A percentile compares a stretch with the other conserved stretches of the same genome.
Conservation (phyloP, 129 eudicot genomes). For the Scalesia atractyloides region DNA sequence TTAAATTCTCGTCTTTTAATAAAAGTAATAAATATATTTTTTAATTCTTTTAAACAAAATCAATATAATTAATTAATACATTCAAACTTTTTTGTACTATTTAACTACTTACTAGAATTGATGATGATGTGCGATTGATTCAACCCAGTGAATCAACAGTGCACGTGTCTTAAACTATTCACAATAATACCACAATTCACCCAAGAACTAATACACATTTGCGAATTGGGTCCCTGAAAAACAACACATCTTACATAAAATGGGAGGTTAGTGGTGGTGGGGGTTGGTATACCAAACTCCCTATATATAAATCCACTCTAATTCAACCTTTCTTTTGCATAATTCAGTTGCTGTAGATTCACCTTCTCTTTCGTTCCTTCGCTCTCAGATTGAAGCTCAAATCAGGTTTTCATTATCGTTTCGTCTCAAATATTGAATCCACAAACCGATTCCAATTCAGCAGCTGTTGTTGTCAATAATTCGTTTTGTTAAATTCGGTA, state of each 20-base stretch:
- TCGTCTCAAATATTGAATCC: neutral
- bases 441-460: neutral
- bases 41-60: too few species aligned
- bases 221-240: neutral
- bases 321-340: neutral
- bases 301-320: slow-evolving; percentile 19
- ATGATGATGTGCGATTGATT: too few species aligned
- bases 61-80: too few species aligned
- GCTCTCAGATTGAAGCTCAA: neutral
- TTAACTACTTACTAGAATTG: too few species aligned
- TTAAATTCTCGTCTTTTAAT: too few species aligned
- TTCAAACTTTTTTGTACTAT: too few species aligned
- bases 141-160: too few species aligned
- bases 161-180: too few species aligned
- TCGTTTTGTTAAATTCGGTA: neutral
- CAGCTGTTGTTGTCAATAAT: neutral
- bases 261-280: slow-evolving; percentile 22
- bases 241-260: neutral
- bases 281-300: slow-evolving; percentile 27
- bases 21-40: too few species aligned
- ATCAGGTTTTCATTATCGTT: slow-evolving; percentile 23
- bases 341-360: neutral
- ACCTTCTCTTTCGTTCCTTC: neutral
- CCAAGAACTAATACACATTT: neutral
- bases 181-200: too few species aligned